Evolutionary conservation across 106 monocot genomes (phyloP), one percentile per base, ranked within the genome.

Genomic region (Dactylorhiza incarnata): DNA sequence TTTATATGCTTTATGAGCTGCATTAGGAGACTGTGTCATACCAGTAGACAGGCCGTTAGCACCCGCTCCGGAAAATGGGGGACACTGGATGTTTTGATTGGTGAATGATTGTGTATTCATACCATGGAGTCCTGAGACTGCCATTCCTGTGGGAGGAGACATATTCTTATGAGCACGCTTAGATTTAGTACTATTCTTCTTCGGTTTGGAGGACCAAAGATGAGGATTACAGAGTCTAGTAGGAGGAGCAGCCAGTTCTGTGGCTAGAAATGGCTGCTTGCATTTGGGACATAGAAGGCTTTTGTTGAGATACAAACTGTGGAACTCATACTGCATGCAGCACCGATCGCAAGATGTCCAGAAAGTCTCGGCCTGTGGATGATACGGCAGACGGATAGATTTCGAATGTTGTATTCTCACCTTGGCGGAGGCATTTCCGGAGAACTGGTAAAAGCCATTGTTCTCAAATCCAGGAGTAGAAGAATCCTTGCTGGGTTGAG

Each of bases 301-400:
- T 73, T 85, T 81, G 50, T 92, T 92, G 23, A 89, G 76, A 55
- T 87, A 89, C 45, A 81, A 48, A 25, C 87, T 82, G 52, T 85
- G 84, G 76, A 92, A 95, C 75, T 95, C 89, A 74, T 92, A 95
- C 52, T 90, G 87, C 92, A 92, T 89, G 49, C 83, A 89, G 77
- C 95, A 95, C 5, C 48, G 58, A 46, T 73, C 69, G 65, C 95
- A 95, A 49, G 81, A 86, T 5, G 95, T 92, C 95, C 95, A 95
- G 70, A 95, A 95, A 46, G 95, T 95, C 26, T 19, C 50, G 7
- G 72, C 43, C 29, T 77, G 84, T 22, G 80, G 48, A 59, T 47
- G 74, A 71, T 15, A 58, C 24, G 74, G 24, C 3, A 75, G 44
- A 20, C 24, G 49, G 49, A 9, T 53, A 74, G 77, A 58, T 19